Percentiles rank a stretch among this genome's conserved stretches.
These are phyloP conservation scores for Vinca major DNA, from an alignment of 305 asterid species.

Conservation along the genomic window DNA sequence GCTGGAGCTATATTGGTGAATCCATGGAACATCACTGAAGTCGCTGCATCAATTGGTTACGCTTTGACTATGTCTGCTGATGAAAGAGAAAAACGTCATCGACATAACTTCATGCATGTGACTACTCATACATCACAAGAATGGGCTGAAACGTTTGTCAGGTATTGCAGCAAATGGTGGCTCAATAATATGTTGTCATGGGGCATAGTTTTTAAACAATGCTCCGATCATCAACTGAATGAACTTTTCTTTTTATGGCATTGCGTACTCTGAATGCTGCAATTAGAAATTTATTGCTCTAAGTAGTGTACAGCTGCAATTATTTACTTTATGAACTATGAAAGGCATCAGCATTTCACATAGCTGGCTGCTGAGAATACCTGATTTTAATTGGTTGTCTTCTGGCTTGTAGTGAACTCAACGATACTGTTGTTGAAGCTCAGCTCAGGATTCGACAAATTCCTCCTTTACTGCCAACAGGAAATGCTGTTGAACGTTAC, in stretches of 20 bases:
- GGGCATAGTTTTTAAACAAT: not conserved
- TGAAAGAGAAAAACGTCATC: slow-evolving; percentile 83
- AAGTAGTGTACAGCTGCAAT: not conserved
- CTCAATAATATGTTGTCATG: not conserved
- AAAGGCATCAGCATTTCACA: not conserved
- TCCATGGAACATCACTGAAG: slow-evolving; percentile 91
- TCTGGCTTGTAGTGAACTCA: slow-evolving; percentile 59
- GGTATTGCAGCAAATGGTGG: slow-evolving; percentile 29
- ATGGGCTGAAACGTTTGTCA: slow-evolving; percentile 95
- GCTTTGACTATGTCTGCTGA: slow-evolving; percentile 73
- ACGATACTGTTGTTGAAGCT: slow-evolving; percentile 83
- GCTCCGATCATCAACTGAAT: not conserved
- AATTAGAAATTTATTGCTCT: not conserved
- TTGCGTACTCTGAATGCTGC: not conserved
- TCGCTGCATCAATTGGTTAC: slow-evolving; percentile 68
- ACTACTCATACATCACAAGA: slow-evolving; percentile 85
- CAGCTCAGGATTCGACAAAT: slow-evolving; percentile 72
- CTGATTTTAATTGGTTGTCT: not conserved
- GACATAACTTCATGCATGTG: slow-evolving; percentile 72
- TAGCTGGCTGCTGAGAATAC: not conserved
- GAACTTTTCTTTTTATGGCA: not conserved
- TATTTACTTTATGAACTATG: not conserved
- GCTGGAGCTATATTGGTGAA: slow-evolving; percentile 89
- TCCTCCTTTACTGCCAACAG: slow-evolving; percentile 70
- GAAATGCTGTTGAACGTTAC: slow-evolving; percentile 49